Evolutionary conservation across 1,284 basidiomycete genomes (phyloP).

Genomic region (Coniferiporia weirii): DNA sequence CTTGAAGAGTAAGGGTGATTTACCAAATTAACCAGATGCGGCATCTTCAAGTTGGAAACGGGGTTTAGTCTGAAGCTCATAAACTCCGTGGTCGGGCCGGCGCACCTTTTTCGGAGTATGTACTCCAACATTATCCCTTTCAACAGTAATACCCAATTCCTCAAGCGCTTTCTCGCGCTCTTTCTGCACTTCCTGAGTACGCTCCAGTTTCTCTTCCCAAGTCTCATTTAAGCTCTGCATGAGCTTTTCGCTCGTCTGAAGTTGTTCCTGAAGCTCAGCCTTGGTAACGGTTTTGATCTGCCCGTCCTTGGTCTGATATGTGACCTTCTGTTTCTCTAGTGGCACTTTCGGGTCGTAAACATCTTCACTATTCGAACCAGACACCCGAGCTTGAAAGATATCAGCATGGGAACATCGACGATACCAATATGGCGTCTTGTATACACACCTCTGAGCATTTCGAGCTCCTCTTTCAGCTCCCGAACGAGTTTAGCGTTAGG

Average conservation of each 20-base stretch:
- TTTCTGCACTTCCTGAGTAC: slow-evolving; percentile 92
- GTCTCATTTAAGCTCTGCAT: slow-evolving; percentile 97
- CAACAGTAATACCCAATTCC: slow-evolving; percentile 95
- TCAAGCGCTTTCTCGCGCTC: slow-evolving; percentile 96
- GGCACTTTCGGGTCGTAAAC: slow-evolving; percentile 87
- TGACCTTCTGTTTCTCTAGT: slow-evolving; percentile 92
- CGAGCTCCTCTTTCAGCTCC: slow-evolving; percentile 97
- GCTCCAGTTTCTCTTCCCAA: slow-evolving; percentile 93
- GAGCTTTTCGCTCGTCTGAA: slow-evolving; percentile 94
- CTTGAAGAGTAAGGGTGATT: slow-evolving; percentile 27
- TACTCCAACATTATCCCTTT: slow-evolving; percentile 92
- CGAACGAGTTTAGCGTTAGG: slow-evolving; percentile 98
- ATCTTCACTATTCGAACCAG: slow-evolving; percentile 62
- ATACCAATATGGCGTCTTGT: slow-evolving; percentile 1
- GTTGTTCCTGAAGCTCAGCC: slow-evolving; percentile 94
- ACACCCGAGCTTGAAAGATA: slow-evolving; percentile 56
- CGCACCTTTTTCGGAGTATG: slow-evolving; percentile 95
- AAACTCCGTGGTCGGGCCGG: background rate
- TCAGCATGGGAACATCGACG: slow-evolving; percentile 16
- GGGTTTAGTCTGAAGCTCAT: slow-evolving; percentile 20
- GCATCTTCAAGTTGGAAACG: slow-evolving; percentile 53
- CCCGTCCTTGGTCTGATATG: slow-evolving; percentile 90
- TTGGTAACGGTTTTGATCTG: slow-evolving; percentile 95
- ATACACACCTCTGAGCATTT: slow-evolving; percentile 71
- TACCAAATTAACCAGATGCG: slow-evolving; percentile 92